Base-by-base conservation (phyloP, 345 rosid genomes). In the Corymbia maculata region DNA sequence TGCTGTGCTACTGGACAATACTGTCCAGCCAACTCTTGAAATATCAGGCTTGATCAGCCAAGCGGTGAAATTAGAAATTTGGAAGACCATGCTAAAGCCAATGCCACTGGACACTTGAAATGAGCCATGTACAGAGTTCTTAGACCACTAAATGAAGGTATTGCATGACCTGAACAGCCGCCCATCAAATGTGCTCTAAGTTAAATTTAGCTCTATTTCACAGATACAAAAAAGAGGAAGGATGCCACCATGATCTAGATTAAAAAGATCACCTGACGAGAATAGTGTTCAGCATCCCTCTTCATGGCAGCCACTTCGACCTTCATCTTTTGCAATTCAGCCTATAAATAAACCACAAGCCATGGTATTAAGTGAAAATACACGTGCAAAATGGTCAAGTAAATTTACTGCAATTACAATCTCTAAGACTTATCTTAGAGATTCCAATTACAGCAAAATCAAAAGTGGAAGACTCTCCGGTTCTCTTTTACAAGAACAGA, bases 231-330 rank as follows among this genome's bases (percentile, higher is more conserved):
- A 36, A 86, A 51, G 86, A 86, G 16, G 55, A 87, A 89, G 66
- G 24, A 66, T 30, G 45, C n/a, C 44, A 44, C 32, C 68, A 87
- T 7, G 85, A 42, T 51, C 49, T 8, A 50, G 85, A 52, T n/a
- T n/a, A n/a, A n/a, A 88, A 85, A 88, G 86, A 51, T 86, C 22
- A 98, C 99, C 97, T 98, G 98, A 53, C 99, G 97, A 85, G 99
- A 98, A 94, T 98, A 98, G 90, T 95, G 99, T 91, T 98, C 99
- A n/a, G 99, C 98, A 93, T 98, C 99, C 91, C 99, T 95, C 94
- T 95, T 97, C 98, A 98, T 95, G 88, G 99, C 97, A 75, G 99
- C 98, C 96, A 96, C 93, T 94, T 98, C 99, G 86, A 97, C 99
- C 93, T 98, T 94, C 96, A 96, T 93, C 92, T 98, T 98, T 92